These are phyloP conservation scores for Elongisporangium prolatum DNA, from an alignment of 352 stramenopile genomes.

Conservation along the genomic window DNA sequence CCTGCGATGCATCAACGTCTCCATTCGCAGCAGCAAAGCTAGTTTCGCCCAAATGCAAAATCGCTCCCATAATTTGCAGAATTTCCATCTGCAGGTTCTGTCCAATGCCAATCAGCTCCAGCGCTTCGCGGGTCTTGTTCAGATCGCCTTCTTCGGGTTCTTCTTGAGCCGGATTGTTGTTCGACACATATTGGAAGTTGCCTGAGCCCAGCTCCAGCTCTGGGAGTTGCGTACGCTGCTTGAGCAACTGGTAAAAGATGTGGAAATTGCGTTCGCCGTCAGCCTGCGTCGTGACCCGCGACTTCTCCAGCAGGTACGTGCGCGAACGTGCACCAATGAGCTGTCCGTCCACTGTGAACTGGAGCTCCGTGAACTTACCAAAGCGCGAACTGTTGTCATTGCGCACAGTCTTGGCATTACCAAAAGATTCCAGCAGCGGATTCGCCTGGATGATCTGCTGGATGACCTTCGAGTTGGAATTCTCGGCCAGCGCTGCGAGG, in stretches of 20 bases:
- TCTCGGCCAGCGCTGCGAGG: slow-evolving; percentile 81
- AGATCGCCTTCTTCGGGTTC: slow-evolving; percentile 58
- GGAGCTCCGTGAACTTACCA: slow-evolving; percentile 85
- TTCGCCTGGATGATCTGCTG: slow-evolving; percentile 95
- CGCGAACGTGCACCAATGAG: slow-evolving; percentile 78
- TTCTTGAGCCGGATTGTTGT: slow-evolving; percentile 24
- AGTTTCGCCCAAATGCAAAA: slow-evolving; percentile 92
- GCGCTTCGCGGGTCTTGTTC: slow-evolving; percentile 69
- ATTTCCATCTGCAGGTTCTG: slow-evolving; percentile 83
- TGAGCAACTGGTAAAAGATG: slow-evolving; percentile 92
- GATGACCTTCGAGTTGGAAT: slow-evolving; percentile 87
- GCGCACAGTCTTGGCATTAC: slow-evolving; percentile 82
- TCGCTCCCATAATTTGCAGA: slow-evolving; percentile 82
- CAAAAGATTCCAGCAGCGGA: slow-evolving; percentile 82
- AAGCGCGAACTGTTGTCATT: slow-evolving; percentile 87
- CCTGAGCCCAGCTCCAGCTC: slow-evolving; percentile 46
- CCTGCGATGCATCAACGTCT: slow-evolving; percentile 71
- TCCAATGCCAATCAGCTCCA: slow-evolving; percentile 87
- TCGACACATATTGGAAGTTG: slow-evolving; percentile 67
- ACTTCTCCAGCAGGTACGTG: slow-evolving; percentile 93
- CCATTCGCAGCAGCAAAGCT: slow-evolving; percentile 72
- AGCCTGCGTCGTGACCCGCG: slow-evolving; percentile 82
- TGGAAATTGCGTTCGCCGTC: slow-evolving; percentile 91
- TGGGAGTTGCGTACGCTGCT: slow-evolving; percentile 46
- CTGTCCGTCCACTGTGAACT: slow-evolving; percentile 67